Evolutionary conservation across 2,329 filamentous ascomycete species (phyloP).

Genomic region (Orbilia javanica): DNA sequence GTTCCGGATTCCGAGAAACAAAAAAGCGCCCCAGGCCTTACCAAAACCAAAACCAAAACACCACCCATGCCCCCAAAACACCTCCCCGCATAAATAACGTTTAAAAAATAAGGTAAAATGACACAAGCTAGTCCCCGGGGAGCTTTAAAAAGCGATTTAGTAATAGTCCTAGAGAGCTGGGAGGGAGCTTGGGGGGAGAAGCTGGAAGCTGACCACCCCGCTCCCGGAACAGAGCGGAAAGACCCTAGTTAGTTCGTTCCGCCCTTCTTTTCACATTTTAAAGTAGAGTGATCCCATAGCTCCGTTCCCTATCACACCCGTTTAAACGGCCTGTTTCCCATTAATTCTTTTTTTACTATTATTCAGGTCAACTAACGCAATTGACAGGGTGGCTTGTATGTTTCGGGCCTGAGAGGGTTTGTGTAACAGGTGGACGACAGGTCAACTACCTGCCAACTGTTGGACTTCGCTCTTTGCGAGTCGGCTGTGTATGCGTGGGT

Average conservation of each 20-base stretch:
- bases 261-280: neutral
- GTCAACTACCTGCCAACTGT: constrained; percentile 1
- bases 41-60: no score
- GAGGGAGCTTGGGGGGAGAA: neutral
- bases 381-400: constrained; percentile 26
- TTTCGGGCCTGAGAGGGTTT: constrained; percentile 20
- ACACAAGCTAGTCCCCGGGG: neutral
- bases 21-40: constrained; percentile 7
- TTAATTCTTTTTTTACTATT: neutral
- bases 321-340: neutral
- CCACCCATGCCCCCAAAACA: neutral
- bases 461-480: neutral
- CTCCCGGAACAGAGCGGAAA: constrained; percentile 47
- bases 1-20: constrained; percentile 25
- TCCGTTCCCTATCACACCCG: neutral
- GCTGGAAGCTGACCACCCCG: neutral
- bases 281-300: neutral
- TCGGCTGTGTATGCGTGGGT: neutral
- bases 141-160: neutral
- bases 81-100: neutral
- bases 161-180: no score
- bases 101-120: neutral
- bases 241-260: neutral
- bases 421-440: constrained; percentile 22
- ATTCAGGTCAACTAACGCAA: neutral